Evolutionary conservation across 1,284 basidiomycete genomes (phyloP), one percentile per base, ranked within the genome.

Genomic region (Irpex sp.): DNA sequence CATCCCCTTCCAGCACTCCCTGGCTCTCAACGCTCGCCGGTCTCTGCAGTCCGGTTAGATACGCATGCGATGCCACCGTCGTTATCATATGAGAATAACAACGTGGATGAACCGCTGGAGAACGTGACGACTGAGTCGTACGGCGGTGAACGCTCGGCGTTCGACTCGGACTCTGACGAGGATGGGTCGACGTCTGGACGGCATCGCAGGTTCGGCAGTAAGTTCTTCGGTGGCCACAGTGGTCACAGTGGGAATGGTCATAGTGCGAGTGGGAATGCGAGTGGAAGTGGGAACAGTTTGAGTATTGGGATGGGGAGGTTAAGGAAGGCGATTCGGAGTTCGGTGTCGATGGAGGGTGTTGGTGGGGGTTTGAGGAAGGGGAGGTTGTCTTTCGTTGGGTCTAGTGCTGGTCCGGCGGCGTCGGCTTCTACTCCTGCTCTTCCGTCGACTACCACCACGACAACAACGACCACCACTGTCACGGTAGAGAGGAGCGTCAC

Each of bases 91-190:
- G 28, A 33, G 2, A 7, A 33, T 7, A 7, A 7, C 28, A 28
- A 28, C 4, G 28, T 28, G 3, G 28, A 33, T 2, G 28, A 33
- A 33, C 28, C 28, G 28, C 7, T 33, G 28, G 28, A 33, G 28
- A 33, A 33, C 28, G 28, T 33, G 28, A 33, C 28, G 28, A 33
- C 28, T 33, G 28, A 33, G 28, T 33, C 28, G 6, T 14, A 45
- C n/a, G 39, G 39, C 39, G 39, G 39, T 45, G 52, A 57, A 21
- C 56, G 56, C 4, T 61, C 60, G 7, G 60, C 60, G 8, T 61
- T 57, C 23, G 60, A 61, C 42, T 61, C 56, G 19, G 60, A 57
- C 60, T 58, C 60, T 8, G 60, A 61, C 35, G 55, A 57, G 21
- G 59, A 57, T 16, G 55, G 36, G 6, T 33, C 10, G 58, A 56